Conservation (phyloP, 2,329 filamentous ascomycete species). For the Monosporascus sp. region DNA sequence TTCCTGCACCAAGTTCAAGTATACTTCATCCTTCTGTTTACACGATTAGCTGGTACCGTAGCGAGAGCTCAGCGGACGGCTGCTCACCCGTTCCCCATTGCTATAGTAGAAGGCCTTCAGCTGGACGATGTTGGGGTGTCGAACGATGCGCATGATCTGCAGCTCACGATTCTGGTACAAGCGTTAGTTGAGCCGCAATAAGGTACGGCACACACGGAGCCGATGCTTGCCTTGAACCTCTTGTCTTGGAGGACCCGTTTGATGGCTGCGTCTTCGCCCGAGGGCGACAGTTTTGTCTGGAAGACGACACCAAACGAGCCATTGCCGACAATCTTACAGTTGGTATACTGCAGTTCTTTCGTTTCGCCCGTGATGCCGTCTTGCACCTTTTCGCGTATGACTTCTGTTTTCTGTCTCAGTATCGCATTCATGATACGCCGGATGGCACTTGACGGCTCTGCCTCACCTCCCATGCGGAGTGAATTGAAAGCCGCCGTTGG, state of each 20-base stretch:
- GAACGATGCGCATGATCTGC: conserved; percentile 99
- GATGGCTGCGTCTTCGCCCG: conserved; percentile 96
- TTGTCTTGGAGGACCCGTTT: conserved; percentile 99
- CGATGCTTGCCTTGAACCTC: conserved; percentile 81
- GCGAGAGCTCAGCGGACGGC: conserved; percentile 3
- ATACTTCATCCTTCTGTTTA: conserved; percentile 89
- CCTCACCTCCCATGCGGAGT: conserved; percentile 95
- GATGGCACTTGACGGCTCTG: conserved; percentile 16
- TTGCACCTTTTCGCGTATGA: conserved; percentile 97
- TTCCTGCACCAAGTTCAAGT: conserved; percentile 96
- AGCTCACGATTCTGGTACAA: conserved; percentile 82
- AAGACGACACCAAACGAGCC: conserved; percentile 98
- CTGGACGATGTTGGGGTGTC: conserved; percentile 98
- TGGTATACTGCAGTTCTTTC: conserved; percentile 94
- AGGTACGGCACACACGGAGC: background rate
- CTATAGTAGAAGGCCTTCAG: conserved; percentile 99
- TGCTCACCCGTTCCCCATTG: conserved; percentile 86
- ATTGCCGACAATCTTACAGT: conserved; percentile 99
- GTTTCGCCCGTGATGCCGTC: conserved; percentile 96
- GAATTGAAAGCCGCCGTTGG: conserved; percentile 80
- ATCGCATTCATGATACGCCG: conserved; percentile 8
- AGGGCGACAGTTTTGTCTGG: conserved; percentile 97
- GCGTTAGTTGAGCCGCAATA: conserved; percentile 10
- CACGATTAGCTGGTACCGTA: conserved; percentile 8
- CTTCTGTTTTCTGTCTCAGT: conserved; percentile 55